Evolutionary conservation across 192 early-diverging fungal genomes (phyloP).

Genomic region (Spizellomyces punctatus): DNA sequence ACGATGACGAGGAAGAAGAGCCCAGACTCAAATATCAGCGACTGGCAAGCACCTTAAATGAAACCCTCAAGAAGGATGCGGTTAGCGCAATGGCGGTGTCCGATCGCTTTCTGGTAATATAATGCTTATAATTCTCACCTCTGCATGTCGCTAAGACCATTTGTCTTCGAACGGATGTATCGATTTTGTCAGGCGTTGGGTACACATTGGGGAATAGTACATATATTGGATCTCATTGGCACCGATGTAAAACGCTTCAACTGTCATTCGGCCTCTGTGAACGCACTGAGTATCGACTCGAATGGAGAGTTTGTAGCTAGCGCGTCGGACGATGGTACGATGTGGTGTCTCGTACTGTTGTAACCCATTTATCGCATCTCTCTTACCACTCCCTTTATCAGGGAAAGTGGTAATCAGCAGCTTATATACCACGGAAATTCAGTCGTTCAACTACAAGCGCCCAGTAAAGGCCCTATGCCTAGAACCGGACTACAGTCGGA

Average conservation of each 20-base stretch:
- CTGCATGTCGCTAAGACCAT: background rate
- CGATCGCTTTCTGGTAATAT: slow-evolving; percentile 79
- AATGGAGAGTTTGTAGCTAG: slow-evolving; percentile 87
- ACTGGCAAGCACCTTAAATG: slow-evolving; percentile 72
- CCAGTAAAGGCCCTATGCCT: slow-evolving; percentile 89
- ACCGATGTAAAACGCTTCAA: slow-evolving; percentile 85
- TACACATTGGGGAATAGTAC: slow-evolving; percentile 88
- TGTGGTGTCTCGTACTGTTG: slow-evolving; percentile 7
- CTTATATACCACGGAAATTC: slow-evolving; percentile 74
- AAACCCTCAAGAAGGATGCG: slow-evolving; percentile 83
- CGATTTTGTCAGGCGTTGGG: slow-evolving; percentile 65
- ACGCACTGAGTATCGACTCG: slow-evolving; percentile 82
- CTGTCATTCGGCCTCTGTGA: slow-evolving; percentile 85
- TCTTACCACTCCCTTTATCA: slow-evolving; percentile 15
- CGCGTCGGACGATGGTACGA: slow-evolving; percentile 86
- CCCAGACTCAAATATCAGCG: slow-evolving; percentile 90
- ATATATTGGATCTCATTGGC: slow-evolving; percentile 90
- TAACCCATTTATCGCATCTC: background rate
- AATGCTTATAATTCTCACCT: background rate
- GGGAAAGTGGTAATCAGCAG: slow-evolving; percentile 84
- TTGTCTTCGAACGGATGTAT: background rate
- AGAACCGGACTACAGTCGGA: slow-evolving; percentile 84
- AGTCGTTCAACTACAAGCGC: slow-evolving; percentile 76
- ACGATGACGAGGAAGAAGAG: slow-evolving; percentile 82
- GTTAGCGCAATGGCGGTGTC: slow-evolving; percentile 80